A percentile compares a stretch with the other conserved stretches of the same genome.
phyloP scores from a whole-genome alignment of 2,329 filamentous ascomycete genomes.

The Scopulariopsis brevicaulis region DNA sequence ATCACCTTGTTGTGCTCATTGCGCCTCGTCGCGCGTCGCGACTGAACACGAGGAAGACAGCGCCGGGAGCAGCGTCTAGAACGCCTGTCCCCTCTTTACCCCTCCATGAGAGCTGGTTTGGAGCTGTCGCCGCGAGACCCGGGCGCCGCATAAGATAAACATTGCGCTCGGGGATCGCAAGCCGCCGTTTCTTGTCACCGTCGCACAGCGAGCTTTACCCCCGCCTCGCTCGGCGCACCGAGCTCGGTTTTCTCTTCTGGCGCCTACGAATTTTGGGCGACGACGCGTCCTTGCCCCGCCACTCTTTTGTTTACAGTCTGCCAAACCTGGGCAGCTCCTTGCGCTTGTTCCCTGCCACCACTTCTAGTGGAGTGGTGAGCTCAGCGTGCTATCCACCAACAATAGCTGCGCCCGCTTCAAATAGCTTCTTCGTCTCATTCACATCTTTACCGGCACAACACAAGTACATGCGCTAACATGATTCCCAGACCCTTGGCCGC shows the following conservation, averaged over 20 bases:
- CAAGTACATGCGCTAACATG: slow-evolving; percentile 24
- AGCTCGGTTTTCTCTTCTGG: background rate
- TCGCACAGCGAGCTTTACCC: background rate
- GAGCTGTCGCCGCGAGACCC: background rate
- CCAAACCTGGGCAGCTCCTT: background rate
- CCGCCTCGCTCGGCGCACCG: background rate
- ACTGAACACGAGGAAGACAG: background rate
- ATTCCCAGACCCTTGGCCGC: slow-evolving; percentile 43
- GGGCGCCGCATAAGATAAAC: background rate
- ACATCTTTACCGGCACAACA: background rate
- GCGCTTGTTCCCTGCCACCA: background rate
- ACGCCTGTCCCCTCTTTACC: background rate
- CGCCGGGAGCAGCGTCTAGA: background rate
- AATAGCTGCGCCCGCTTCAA: background rate
- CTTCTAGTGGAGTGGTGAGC: background rate
- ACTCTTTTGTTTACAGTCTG: slow-evolving; percentile 2
- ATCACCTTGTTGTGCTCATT: background rate
- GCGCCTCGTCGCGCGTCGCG: background rate
- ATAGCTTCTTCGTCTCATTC: background rate
- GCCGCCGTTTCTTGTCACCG: background rate
- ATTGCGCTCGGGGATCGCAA: background rate
- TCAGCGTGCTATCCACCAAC: background rate
- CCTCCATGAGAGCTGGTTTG: background rate
- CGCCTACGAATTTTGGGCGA: background rate
- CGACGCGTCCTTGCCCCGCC: background rate